These are phyloP conservation scores for Sedum album DNA, from an alignment of 164 flowering plant genomes.

Conservation along the genomic window DNA sequence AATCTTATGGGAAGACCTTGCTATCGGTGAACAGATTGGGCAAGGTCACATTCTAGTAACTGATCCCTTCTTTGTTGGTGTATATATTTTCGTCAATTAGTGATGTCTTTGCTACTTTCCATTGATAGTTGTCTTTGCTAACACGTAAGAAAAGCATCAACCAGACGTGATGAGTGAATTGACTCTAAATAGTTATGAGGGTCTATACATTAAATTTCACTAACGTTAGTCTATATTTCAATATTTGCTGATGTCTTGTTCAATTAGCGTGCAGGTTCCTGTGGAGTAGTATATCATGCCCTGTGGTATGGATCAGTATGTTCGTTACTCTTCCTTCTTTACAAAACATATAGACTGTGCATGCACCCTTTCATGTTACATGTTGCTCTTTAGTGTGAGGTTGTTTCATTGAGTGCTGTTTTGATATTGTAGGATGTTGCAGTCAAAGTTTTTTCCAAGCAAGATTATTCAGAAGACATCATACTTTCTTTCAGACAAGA, in stretches of 20 bases:
- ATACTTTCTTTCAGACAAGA: not conserved
- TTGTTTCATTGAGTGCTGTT: not conserved
- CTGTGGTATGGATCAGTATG: slow-evolving; percentile 1
- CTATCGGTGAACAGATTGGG: slow-evolving; percentile 88
- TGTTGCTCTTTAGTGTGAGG: not conserved
- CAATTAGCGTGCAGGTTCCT: not conserved
- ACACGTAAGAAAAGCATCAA: no score
- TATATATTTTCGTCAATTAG: no score
- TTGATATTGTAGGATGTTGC: not conserved
- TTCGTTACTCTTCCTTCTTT: not conserved
- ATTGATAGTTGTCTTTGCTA: not conserved
- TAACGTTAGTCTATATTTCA: not conserved
- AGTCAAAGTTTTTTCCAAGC: not conserved
- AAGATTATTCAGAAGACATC: not conserved
- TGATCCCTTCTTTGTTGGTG: not conserved
- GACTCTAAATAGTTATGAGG: no score
- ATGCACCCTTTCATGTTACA: not conserved
- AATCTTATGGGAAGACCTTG: slow-evolving; percentile 91
- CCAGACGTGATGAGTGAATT: no score
- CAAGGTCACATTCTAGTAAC: slow-evolving; percentile 46
- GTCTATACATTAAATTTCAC: no score
- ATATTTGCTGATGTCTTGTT: not conserved
- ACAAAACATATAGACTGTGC: not conserved
- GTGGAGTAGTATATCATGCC: not conserved
- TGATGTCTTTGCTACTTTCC: not conserved